Base-by-base conservation (phyloP, 371 early-diverging fungal genomes). In the Apophysomyces elegans region DNA sequence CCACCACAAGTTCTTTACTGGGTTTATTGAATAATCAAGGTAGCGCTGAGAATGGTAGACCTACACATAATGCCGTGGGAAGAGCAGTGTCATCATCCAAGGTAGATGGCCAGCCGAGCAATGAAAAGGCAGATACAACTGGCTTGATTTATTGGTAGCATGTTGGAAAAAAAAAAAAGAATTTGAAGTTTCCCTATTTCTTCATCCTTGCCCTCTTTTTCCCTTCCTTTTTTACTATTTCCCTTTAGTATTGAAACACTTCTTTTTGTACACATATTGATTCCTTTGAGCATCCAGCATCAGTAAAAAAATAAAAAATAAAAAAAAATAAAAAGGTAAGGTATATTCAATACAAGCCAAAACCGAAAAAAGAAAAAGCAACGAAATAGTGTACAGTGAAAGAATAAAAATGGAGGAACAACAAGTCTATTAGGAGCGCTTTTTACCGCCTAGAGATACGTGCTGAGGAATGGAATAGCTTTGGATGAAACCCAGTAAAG, bases 401-500 rank as follows among this genome's bases (percentile, higher is more conserved):
- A 11, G 4, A 13, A 13, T 0, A 1, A 36, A 58, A 13, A 58
- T 57, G 37, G 6, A 57, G 16, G 37, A 58, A 12, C 0, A 16
- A 7, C 1, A 7, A 14, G 37, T 43, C 43, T 60, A 60, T 50
- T n/a, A 38, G 37, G 9, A 37, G 13, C 38, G 62, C 38, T 64
- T 58, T 35, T 43, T 37, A 12, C 72, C 66, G 37, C 69, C 69
- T 18, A 66, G 35, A 2, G 73, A 60, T 7, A 77, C 61, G 7
- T 65, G 64, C 2, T 46, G 41, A 4, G 86, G 84, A 41, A 85
- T 79, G 13, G 64, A 69, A 35, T 71, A 68, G 43, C 75, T 80
- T 38, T 84, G 84, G 0, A 82, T 8, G n/a, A 79, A 73, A 4
- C 73, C 62, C 16, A 79, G 8, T 13, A 79, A 14, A 7, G 81